These are phyloP conservation scores for Agrocybe praecox DNA, from an alignment of 768 basidiomycete genomes.

Conservation along the genomic window DNA sequence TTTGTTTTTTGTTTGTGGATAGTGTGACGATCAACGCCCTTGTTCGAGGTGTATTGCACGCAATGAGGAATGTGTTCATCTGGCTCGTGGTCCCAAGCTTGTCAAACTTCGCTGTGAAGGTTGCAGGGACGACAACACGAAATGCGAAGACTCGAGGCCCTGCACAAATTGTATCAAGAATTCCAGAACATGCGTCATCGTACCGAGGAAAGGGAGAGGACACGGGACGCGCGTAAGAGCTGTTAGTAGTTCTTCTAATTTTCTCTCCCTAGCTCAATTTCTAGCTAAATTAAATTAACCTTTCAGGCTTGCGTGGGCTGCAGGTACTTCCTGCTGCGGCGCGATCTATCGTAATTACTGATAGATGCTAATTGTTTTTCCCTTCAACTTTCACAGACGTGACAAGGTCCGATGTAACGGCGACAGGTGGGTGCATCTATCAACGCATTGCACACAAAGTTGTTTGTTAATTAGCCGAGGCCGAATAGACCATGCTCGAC, in stretches of 20 bases:
- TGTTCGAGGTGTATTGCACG: conserved; percentile 61
- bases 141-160: conserved; percentile 61
- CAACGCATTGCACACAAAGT: neutral
- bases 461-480: conserved; percentile 11
- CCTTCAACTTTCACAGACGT: conserved; percentile 37
- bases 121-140: conserved; percentile 56
- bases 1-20: conserved; percentile 7
- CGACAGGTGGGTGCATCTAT: conserved; percentile 40
- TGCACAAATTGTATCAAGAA: conserved; percentile 53
- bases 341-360: neutral
- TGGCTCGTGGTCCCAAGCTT: conserved; percentile 56
- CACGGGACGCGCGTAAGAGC: conserved; percentile 64
- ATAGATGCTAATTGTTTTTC: neutral
- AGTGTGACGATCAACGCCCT: conserved; percentile 69
- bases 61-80: conserved; percentile 56
- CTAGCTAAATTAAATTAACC: conserved; percentile 1
- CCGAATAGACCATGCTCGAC: conserved; percentile 47
- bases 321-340: conserved; percentile 40
- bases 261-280: conserved; percentile 2
- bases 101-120: conserved; percentile 62
- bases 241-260: conserved; percentile 40
- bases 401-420: conserved; percentile 69
- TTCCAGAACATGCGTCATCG: conserved; percentile 48
- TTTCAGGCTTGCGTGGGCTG: conserved; percentile 60
- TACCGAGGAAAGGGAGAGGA: conserved; percentile 55